Conservation (phyloP, 495 filamentous ascomycete species). For the Tuber indicum region DNA sequence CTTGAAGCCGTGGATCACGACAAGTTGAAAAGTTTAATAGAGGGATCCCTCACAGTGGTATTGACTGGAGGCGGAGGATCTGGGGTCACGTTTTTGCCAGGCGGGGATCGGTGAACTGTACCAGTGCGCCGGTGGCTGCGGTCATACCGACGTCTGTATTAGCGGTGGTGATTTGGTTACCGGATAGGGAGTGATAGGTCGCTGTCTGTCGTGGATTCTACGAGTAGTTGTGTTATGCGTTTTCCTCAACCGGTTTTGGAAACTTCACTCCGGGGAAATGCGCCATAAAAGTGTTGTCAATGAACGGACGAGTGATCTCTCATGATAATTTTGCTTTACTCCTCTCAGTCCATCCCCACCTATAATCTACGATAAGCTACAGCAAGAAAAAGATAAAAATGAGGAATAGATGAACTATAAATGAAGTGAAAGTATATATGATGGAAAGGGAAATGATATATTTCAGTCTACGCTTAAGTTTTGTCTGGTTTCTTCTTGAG, state of each 20-base stretch:
- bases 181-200: background rate
- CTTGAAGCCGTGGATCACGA: slow-evolving; percentile 32
- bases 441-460: background rate
- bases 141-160: too few species aligned
- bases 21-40: slow-evolving; percentile 22
- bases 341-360: background rate
- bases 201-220: background rate
- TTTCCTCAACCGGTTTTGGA: too few species aligned
- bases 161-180: too few species aligned
- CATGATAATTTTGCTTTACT: slow-evolving; percentile 6
- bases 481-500: background rate
- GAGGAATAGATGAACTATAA: background rate
- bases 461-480: background rate
- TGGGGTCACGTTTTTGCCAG: slow-evolving; percentile 1
- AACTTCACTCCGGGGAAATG: background rate
- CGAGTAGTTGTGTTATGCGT: background rate
- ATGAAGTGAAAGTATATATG: background rate
- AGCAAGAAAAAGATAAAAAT: background rate
- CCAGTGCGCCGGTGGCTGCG: too few species aligned
- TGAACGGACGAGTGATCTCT: slow-evolving; percentile 4
- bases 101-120: too few species aligned
- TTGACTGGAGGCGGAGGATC: slow-evolving; percentile 6
- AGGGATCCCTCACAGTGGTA: slow-evolving; percentile 23
- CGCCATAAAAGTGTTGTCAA: background rate
- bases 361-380: background rate